Evolutionary conservation across 2,329 filamentous ascomycete species (phyloP).

Genomic region (Cladosporium velox): DNA sequence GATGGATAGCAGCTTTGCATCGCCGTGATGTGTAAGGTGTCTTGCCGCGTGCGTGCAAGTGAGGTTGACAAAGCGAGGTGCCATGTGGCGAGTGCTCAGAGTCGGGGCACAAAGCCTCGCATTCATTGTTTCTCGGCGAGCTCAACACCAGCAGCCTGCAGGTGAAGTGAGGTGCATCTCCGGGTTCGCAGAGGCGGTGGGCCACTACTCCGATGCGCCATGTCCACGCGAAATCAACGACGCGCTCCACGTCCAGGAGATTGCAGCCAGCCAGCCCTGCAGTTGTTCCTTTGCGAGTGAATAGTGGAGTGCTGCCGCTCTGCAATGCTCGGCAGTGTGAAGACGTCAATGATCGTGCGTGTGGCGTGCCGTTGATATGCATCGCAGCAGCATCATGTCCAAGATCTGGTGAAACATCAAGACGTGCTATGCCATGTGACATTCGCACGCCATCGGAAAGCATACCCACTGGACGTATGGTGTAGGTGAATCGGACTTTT

Average conservation of each 20-base stretch:
- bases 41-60: not conserved
- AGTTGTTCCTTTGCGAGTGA: not conserved
- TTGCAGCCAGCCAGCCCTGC: not conserved
- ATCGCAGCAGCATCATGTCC: not conserved
- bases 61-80: not conserved
- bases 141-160: not conserved
- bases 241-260: conserved; percentile 15
- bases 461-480: conserved; percentile 5
- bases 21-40: not conserved
- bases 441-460: conserved; percentile 17
- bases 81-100: not conserved
- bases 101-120: conserved; percentile 3
- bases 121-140: not conserved
- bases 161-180: conserved; percentile 2
- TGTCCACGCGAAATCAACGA: conserved; percentile 13
- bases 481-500: not conserved
- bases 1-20: not conserved
- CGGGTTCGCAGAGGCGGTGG: not conserved
- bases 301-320: not conserved
- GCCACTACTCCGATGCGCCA: not conserved
- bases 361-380: not conserved
- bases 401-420: not conserved
- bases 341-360: conserved; percentile 14
- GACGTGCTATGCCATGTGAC: not conserved
- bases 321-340: conserved; percentile 7